phyloP scores from a whole-genome alignment of 306 rosid genomes.

The Corylus heterophylla region DNA sequence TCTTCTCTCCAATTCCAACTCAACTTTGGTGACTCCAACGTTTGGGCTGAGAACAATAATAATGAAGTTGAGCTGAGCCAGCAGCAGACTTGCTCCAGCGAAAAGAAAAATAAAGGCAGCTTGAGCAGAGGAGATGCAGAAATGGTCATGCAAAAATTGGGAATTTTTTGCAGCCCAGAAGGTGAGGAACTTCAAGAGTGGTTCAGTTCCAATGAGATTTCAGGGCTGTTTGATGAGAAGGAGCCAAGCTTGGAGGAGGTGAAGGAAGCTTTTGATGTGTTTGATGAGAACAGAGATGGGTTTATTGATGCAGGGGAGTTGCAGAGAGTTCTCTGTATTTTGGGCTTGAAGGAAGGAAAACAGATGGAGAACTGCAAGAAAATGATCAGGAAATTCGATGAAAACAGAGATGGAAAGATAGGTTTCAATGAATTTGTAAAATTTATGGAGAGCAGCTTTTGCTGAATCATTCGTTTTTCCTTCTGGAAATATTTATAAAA shows the following conservation, averaged over 20 bases:
- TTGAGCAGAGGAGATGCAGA: conserved; percentile 55
- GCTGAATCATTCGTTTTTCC: conserved; percentile 34
- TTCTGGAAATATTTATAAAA: neutral
- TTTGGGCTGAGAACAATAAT: conserved; percentile 7
- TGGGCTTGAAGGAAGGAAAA: conserved; percentile 60
- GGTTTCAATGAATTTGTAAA: conserved; percentile 74
- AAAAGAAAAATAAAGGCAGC: conserved; percentile 34
- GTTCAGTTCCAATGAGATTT: conserved; percentile 42
- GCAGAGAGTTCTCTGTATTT: conserved; percentile 53
- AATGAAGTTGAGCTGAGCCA: conserved; percentile 22
- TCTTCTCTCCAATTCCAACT: conserved; percentile 28
- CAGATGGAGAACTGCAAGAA: conserved; percentile 50
- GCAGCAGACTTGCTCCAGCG: conserved; percentile 2
- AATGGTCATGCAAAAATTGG: conserved; percentile 57
- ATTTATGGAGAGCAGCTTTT: conserved; percentile 65
- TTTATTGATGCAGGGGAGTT: conserved; percentile 71
- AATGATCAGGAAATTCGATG: conserved; percentile 67
- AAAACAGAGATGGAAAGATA: conserved; percentile 66
- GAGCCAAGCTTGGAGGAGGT: conserved; percentile 87
- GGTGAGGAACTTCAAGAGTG: conserved; percentile 39
- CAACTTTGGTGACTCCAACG: conserved; percentile 20
- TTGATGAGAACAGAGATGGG: conserved; percentile 79
- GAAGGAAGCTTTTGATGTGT: conserved; percentile 83
- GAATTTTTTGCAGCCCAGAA: conserved; percentile 55
- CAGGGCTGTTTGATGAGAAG: conserved; percentile 67